phyloP scores from a whole-genome alignment of 2,329 filamentous ascomycete genomes.

The Colletotrichum tofieldiae region DNA sequence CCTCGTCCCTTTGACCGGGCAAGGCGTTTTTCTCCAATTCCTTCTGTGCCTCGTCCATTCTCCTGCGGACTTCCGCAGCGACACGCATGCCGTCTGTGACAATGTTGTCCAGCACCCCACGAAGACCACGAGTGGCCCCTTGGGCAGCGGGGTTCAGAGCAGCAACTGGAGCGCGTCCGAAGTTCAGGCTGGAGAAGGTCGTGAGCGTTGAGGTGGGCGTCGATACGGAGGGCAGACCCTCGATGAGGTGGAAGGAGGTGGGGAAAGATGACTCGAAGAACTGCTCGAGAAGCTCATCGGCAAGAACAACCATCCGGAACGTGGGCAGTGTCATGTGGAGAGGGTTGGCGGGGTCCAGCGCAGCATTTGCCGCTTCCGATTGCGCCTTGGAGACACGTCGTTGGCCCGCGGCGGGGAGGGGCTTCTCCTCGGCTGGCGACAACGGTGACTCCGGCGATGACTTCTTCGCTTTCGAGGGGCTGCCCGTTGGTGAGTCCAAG shows the following conservation, averaged over 20 bases:
- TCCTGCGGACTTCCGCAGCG: constrained; percentile 89
- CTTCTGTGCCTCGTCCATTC: constrained; percentile 96
- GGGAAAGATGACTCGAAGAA: constrained; percentile 99
- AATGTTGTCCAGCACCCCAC: constrained; percentile 96
- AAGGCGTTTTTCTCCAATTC: constrained; percentile 89
- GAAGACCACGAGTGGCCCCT: constrained; percentile 80
- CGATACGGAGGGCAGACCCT: constrained; percentile 63
- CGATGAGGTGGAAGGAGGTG: constrained; percentile 89
- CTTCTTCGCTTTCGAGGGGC: constrained; percentile 60
- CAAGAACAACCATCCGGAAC: constrained; percentile 98
- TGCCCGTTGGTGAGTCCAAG: constrained; percentile 65
- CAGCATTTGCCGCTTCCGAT: constrained; percentile 86
- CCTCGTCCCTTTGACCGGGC: constrained; percentile 75
- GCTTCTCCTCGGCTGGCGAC: constrained; percentile 42
- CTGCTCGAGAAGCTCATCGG: constrained; percentile 94
- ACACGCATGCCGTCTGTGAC: constrained; percentile 98
- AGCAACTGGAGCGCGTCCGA: constrained; percentile 62
- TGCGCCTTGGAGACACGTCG: constrained; percentile 73
- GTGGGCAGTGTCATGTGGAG: constrained; percentile 97
- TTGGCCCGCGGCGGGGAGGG: constrained; percentile 32
- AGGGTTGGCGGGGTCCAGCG: constrained; percentile 92
- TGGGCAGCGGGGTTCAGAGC: constrained; percentile 61
- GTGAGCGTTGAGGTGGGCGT: constrained; percentile 77
- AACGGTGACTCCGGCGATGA: constrained; percentile 44
- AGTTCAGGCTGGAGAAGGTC: constrained; percentile 84